These are phyloP conservation scores for Malus hybrid DNA, from an alignment of 331 rosid genomes.

Conservation along the genomic window DNA sequence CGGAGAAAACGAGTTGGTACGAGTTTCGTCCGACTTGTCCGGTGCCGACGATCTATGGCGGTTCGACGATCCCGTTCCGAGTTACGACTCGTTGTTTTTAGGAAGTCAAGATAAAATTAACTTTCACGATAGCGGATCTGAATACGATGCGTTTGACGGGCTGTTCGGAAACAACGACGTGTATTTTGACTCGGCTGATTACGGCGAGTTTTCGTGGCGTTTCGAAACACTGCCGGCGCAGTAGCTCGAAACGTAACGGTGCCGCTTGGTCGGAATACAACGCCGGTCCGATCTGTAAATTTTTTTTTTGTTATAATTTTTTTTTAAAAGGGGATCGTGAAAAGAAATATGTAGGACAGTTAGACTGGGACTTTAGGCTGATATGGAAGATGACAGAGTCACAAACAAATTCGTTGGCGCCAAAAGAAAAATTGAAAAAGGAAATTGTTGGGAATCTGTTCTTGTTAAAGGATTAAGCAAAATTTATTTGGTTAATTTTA, in stretches of 20 bases:
- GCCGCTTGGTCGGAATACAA: neutral
- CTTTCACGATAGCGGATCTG: slow-evolving; percentile 8
- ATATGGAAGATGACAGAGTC: neutral
- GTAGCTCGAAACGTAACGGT: slow-evolving; percentile 1
- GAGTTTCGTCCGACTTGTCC: slow-evolving; percentile 47
- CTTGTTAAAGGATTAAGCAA: no score
- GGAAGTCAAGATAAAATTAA: slow-evolving; percentile 24
- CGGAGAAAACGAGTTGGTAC: slow-evolving; percentile 34
- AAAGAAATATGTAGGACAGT: neutral
- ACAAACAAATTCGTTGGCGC: neutral
- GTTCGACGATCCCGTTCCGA: slow-evolving; percentile 53
- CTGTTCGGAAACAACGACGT: slow-evolving; percentile 66
- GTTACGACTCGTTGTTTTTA: slow-evolving; percentile 57
- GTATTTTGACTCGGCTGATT: slow-evolving; percentile 47
- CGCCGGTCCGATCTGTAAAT: slow-evolving; percentile 21
- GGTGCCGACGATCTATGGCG: slow-evolving; percentile 66
- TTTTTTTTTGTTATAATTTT: neutral
- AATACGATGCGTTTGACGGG: slow-evolving; percentile 54
- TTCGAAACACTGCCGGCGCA: slow-evolving; percentile 60
- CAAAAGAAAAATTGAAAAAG: neutral
- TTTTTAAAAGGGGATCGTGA: neutral
- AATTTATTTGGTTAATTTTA: neutral
- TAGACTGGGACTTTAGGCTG: neutral
- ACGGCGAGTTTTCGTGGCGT: slow-evolving; percentile 52
- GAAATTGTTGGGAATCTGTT: neutral